A percentile compares a stretch with the other conserved stretches of the same genome.
Evolutionary conservation across 177 flowering plant species (phyloP).

Genomic region (Vitis hybrid): DNA sequence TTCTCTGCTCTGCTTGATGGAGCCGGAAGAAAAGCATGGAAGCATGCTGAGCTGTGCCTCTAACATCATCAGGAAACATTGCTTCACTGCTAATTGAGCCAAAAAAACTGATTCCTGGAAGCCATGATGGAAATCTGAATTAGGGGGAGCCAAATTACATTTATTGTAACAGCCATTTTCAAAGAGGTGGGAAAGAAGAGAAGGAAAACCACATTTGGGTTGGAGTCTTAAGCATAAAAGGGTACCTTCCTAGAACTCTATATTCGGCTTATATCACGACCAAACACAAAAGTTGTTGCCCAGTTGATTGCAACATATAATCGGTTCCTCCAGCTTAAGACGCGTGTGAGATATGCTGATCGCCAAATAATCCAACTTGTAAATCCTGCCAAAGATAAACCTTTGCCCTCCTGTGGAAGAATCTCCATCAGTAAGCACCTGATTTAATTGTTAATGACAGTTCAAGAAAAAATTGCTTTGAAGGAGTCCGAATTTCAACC

Average conservation of each 20-base stretch:
- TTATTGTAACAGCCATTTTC: too few relatives aligned
- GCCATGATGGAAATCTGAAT: too few relatives aligned
- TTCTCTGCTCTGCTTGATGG: too few relatives aligned
- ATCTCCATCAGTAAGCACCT: background rate
- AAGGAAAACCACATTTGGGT: background rate
- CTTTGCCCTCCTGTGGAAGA: constrained; percentile 67
- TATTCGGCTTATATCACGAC: constrained; percentile 94
- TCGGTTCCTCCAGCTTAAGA: constrained; percentile 96
- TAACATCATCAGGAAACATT: too few relatives aligned
- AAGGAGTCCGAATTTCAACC: constrained; percentile 31
- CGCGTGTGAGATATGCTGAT: constrained; percentile 92
- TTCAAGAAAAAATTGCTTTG: background rate
- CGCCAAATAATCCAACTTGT: constrained; percentile 92
- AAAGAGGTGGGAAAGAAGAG: background rate
- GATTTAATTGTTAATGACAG: background rate
- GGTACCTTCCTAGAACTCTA: constrained; percentile 18
- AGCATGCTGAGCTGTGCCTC: too few relatives aligned
- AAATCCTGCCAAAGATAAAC: constrained; percentile 83
- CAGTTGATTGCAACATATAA: constrained; percentile 92
- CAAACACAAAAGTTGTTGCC: constrained; percentile 85
- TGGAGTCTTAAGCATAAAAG: background rate
- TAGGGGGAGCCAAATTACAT: too few relatives aligned
- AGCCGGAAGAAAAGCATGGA: too few relatives aligned
- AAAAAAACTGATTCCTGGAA: too few relatives aligned
- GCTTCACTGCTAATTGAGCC: too few relatives aligned